phyloP scores from a whole-genome alignment of 2,329 filamentous ascomycete species.

The Aspergillus versicolor region DNA sequence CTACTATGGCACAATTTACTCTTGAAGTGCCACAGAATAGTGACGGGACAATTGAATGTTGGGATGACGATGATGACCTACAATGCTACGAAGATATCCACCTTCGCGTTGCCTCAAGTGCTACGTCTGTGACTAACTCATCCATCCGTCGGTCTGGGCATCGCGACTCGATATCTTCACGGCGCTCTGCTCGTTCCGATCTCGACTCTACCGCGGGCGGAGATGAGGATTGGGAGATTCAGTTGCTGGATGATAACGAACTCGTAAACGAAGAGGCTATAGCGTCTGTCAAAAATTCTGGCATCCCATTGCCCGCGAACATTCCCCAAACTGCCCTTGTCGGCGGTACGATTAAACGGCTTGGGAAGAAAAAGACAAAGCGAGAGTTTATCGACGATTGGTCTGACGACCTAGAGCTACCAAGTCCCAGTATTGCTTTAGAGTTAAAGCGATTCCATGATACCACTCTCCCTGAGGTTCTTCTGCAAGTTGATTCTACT shows the following conservation, averaged over 20 bases:
- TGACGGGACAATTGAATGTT: conserved; percentile 46
- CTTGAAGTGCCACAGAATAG: conserved; percentile 33
- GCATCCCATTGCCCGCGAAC: conserved; percentile 85
- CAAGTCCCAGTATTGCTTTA: conserved; percentile 56
- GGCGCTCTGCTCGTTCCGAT: conserved; percentile 78
- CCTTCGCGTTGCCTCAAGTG: conserved; percentile 45
- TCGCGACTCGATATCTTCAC: conserved; percentile 78
- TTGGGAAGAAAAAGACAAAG: conserved; percentile 72
- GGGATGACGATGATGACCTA: conserved; percentile 51
- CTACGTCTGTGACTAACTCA: conserved; percentile 46
- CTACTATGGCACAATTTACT: conserved; percentile 39
- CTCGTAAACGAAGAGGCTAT: conserved; percentile 82
- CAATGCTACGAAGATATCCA: conserved; percentile 49
- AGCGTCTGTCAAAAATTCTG: conserved; percentile 79
- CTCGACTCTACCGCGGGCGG: conserved; percentile 68
- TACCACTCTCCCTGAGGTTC: conserved; percentile 63
- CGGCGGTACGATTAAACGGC: conserved; percentile 87
- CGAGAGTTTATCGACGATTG: conserved; percentile 77
- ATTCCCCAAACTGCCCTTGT: conserved; percentile 85
- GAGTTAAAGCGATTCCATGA: conserved; percentile 65
- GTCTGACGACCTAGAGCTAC: conserved; percentile 74
- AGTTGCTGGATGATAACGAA: conserved; percentile 82
- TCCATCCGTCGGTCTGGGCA: conserved; percentile 48
- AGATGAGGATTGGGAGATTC: conserved; percentile 85
- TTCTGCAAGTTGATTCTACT: conserved; percentile 64